Evolutionary conservation across 805 yeast species (phyloP).

Genomic region (Nakazawaea laoshanensis): DNA sequence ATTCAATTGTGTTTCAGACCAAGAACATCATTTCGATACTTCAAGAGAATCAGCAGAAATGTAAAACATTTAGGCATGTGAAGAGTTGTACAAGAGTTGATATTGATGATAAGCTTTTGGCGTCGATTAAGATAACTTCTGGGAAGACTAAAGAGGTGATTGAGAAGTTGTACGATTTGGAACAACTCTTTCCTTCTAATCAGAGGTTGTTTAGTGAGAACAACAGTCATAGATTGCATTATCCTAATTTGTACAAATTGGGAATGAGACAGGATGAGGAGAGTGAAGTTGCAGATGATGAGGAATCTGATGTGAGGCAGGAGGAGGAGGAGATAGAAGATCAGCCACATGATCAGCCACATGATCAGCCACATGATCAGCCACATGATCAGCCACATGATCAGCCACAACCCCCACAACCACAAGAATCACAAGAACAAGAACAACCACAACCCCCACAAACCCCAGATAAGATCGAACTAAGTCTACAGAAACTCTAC

Average conservation of each 20-base stretch:
- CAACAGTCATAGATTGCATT: slow-evolving; percentile 33
- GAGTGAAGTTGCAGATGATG: slow-evolving; percentile 13
- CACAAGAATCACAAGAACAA: no score
- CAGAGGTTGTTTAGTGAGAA: slow-evolving; percentile 26
- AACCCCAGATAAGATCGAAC: no score
- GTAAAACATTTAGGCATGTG: not conserved
- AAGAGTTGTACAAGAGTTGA: slow-evolving; percentile 1
- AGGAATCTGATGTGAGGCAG: slow-evolving; percentile 7
- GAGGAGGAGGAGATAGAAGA: slow-evolving; percentile 4
- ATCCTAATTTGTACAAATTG: slow-evolving; percentile 27
- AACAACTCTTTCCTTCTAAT: slow-evolving; percentile 24
- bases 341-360: slow-evolving; percentile 6
- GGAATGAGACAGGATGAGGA: slow-evolving; percentile 12
- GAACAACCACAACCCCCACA: no score
- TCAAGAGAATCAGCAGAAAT: not conserved
- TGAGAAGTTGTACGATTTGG: slow-evolving; percentile 23
- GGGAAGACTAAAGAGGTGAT: slow-evolving; percentile 17
- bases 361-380: slow-evolving; percentile 8
- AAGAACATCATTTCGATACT: slow-evolving; percentile 13
- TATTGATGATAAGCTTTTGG: slow-evolving; percentile 8
- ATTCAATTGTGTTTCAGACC: slow-evolving; percentile 16
- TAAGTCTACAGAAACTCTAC: no score
- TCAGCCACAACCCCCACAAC: no score
- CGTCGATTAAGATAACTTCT: slow-evolving; percentile 9
- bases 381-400: no score